Evolutionary conservation across 164 flowering plant genomes (phyloP), one percentile per base, ranked within the genome.

Genomic region (Taxillus chinensis): DNA sequence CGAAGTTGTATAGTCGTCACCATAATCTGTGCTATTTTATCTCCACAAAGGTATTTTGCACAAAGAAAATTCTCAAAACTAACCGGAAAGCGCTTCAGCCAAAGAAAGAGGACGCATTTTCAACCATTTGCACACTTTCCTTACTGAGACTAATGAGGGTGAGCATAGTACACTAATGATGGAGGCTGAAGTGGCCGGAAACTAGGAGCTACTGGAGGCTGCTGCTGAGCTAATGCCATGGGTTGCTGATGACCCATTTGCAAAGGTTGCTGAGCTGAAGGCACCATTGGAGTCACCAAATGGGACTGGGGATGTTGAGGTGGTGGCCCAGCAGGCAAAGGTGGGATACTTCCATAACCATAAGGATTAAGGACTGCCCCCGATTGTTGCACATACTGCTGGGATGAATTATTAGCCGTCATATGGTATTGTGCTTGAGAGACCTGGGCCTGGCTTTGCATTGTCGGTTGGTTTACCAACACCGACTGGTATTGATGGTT

Each of bases 181-280:
- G 90, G 89, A 5, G 87, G 86, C 68, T 84, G 95, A 62, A 80
- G 82, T 0, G 93, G 86, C 42, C 82, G 78, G 62, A 81, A 91
- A 77, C 76, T 84, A 50, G 95, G 92, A 46, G 87, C 75, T 7
- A 67, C 76, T 0, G 79, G 81, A 10, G 80, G 73, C 50, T 77
- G 81, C 46, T 75, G 83, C 66, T 67, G 74, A 4, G 59, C 13
- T 41, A 62, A 2, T n/a, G 68, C 52, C 11, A 68, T 42, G 12
- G 71, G 73, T 62, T 78, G 86, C 45, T 76, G 85, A 62, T 68
- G 80, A 41, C 69, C 62, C 41, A 78, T 55, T 58, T 67, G 76
- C 51, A 69, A 8, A 6, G 71, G 63, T 42, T 72, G 82, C 58
- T 62, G 74, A 48, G 67, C 42, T 60, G 69, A 50, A 52, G 75